Percentiles rank a stretch among this genome's conserved stretches.
phyloP scores from a whole-genome alignment of 2,329 filamentous ascomycete species.

The Aspergillus candidus region DNA sequence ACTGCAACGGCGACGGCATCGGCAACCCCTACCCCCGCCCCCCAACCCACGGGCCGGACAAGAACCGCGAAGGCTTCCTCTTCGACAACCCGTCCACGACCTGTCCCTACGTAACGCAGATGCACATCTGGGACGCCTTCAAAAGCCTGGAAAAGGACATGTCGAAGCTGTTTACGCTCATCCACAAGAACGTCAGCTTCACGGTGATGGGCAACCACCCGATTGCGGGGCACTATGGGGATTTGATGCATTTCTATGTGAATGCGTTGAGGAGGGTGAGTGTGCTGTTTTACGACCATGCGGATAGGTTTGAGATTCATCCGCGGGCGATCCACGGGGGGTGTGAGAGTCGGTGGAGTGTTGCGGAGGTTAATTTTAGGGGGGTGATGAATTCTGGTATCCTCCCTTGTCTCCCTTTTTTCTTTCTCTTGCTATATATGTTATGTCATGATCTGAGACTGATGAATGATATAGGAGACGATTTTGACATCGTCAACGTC shows the following conservation, averaged over 20 bases:
- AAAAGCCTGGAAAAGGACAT: conserved; percentile 28
- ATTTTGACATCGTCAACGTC: conserved; percentile 28
- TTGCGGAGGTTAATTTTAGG: conserved; percentile 27
- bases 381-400: conserved; percentile 30
- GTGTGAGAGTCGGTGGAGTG: conserved; percentile 28
- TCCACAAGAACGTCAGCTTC: conserved; percentile 28
- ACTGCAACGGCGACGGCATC: conserved; percentile 24
- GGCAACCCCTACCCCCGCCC: conserved; percentile 13
- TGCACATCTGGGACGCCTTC: conserved; percentile 30
- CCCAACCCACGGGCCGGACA: conserved; percentile 4
- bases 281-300: conserved; percentile 23
- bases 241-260: conserved; percentile 30
- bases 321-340: conserved; percentile 28
- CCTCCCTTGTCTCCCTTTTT: not conserved
- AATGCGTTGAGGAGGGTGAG: conserved; percentile 28
- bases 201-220: conserved; percentile 30
- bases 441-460: too few species aligned
- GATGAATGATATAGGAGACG: too few species aligned
- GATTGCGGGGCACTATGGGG: conserved; percentile 26
- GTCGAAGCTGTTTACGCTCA: conserved; percentile 26
- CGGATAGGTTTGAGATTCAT: conserved; percentile 26
- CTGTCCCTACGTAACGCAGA: conserved; percentile 27
- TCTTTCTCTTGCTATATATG: not conserved
- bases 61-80: conserved; percentile 21
- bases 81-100: conserved; percentile 28